These are phyloP conservation scores for Nitzschia inconspicua DNA, from an alignment of 108 stramenopile species.

Conservation along the genomic window DNA sequence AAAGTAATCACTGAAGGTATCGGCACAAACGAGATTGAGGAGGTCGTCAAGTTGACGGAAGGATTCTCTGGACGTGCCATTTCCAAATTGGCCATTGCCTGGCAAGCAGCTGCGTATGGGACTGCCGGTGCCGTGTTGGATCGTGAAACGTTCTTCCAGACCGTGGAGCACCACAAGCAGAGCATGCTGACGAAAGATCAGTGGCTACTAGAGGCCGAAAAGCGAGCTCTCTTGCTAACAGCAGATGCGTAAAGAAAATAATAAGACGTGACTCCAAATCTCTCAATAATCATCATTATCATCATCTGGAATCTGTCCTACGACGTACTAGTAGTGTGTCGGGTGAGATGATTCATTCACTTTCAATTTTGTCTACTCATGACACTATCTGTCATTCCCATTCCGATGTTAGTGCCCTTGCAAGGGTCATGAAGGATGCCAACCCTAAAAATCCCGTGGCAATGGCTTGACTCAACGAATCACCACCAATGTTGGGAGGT, in stretches of 20 bases:
- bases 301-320: too few relatives aligned
- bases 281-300: too few relatives aligned
- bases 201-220: constrained; percentile 77
- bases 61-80: constrained; percentile 98
- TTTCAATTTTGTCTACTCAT: too few relatives aligned
- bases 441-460: constrained; percentile 5
- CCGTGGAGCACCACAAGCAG: constrained; percentile 78
- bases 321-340: too few relatives aligned
- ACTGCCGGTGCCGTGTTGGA: constrained; percentile 84
- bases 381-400: background rate
- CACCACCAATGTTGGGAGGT: constrained; percentile 5
- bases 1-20: constrained; percentile 77
- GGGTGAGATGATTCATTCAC: too few relatives aligned
- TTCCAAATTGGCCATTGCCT: constrained; percentile 96
- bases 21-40: constrained; percentile 81
- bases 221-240: constrained; percentile 64
- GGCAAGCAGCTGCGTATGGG: constrained; percentile 98
- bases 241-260: constrained; percentile 30
- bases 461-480: background rate
- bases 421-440: constrained; percentile 5
- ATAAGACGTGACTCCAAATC: too few relatives aligned
- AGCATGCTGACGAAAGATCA: constrained; percentile 76
- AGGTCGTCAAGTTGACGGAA: constrained; percentile 83
- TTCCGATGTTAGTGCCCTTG: background rate
- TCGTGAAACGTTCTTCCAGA: constrained; percentile 74